Conservation (phyloP, 495 filamentous ascomycete genomes). For the Xylaria venustula region DNA sequence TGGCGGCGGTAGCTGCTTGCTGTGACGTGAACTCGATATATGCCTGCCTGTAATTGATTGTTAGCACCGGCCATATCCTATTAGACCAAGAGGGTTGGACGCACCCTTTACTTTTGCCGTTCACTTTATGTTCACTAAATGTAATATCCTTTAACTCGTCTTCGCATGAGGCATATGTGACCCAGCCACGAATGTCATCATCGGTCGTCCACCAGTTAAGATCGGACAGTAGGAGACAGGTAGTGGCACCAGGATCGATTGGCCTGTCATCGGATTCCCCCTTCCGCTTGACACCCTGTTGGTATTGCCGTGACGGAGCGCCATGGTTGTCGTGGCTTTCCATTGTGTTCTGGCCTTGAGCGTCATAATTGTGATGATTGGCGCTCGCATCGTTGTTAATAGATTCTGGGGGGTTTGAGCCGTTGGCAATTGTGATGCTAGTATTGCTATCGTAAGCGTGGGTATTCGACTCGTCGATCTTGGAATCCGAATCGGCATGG, state of each 20-base stretch:
- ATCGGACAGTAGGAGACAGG: slow-evolving; percentile 80
- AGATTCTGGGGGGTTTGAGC: slow-evolving; percentile 29
- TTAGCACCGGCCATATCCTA: slow-evolving; percentile 14
- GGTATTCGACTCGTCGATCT: slow-evolving; percentile 43
- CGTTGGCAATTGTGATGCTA: slow-evolving; percentile 37
- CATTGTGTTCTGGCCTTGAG: slow-evolving; percentile 30
- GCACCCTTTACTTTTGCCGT: slow-evolving; percentile 97
- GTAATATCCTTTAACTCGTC: slow-evolving; percentile 88
- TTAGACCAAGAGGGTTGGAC: slow-evolving; percentile 22
- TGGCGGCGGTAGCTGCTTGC: slow-evolving; percentile 82
- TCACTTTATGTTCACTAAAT: slow-evolving; percentile 97
- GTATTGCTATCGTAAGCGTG: slow-evolving; percentile 36
- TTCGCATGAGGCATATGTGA: slow-evolving; percentile 70
- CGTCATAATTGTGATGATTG: slow-evolving; percentile 36
- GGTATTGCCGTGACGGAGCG: slow-evolving; percentile 40
- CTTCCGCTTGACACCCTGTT: slow-evolving; percentile 76
- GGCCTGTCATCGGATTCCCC: slow-evolving; percentile 72
- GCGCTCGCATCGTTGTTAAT: slow-evolving; percentile 18
- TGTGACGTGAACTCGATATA: slow-evolving; percentile 83
- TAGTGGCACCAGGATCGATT: slow-evolving; percentile 78
- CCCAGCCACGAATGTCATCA: slow-evolving; percentile 90
- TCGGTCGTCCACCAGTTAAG: slow-evolving; percentile 96
- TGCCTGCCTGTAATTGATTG: slow-evolving; percentile 64
- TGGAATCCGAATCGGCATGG: slow-evolving; percentile 45
- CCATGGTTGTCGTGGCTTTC: slow-evolving; percentile 44